These are phyloP conservation scores for Coemansia asiatica DNA, from an alignment of 192 early-diverging fungal species.

Conservation along the genomic window DNA sequence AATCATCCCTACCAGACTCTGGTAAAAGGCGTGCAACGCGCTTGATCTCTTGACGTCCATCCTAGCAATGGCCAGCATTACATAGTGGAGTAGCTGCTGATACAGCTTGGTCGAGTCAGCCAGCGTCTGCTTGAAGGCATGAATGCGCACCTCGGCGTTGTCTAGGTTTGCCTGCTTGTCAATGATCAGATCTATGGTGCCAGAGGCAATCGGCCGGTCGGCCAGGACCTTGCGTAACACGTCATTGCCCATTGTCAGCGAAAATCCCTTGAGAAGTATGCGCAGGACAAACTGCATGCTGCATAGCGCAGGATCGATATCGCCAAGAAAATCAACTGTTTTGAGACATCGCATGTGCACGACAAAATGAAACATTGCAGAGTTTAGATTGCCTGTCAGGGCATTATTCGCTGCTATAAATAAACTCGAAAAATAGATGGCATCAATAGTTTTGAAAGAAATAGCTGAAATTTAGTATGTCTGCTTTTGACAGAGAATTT, in stretches of 20 bases:
- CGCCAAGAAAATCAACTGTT: conserved; percentile 46
- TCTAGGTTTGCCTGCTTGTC: conserved; percentile 36
- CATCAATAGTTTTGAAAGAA: conserved; percentile 1
- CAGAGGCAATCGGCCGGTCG: conserved; percentile 31
- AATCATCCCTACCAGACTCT: conserved; percentile 31
- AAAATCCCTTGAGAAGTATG: conserved; percentile 31
- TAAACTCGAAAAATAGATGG: conserved; percentile 11
- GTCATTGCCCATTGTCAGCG: conserved; percentile 11
- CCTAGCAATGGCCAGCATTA: conserved; percentile 29
- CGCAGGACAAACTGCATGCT: conserved; percentile 44
- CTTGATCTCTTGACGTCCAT: conserved; percentile 35
- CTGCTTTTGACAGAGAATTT: too few species aligned
- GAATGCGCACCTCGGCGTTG: conserved; percentile 37
- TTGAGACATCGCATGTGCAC: conserved; percentile 49
- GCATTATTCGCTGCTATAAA: conserved; percentile 37
- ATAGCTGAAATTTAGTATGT: not conserved
- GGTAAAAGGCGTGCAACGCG: conserved; percentile 25
- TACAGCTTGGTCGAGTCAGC: conserved; percentile 31
- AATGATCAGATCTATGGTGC: conserved; percentile 32
- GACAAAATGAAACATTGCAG: conserved; percentile 50
- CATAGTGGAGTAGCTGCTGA: conserved; percentile 40
- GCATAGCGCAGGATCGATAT: conserved; percentile 33
- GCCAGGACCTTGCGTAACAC: conserved; percentile 31
- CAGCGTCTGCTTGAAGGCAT: conserved; percentile 40
- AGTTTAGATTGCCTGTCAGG: conserved; percentile 47